Percentiles rank a stretch among this genome's conserved stretches.
Evolutionary conservation across 371 early-diverging fungal species (phyloP).

Genomic region (Mortierella sp.): DNA sequence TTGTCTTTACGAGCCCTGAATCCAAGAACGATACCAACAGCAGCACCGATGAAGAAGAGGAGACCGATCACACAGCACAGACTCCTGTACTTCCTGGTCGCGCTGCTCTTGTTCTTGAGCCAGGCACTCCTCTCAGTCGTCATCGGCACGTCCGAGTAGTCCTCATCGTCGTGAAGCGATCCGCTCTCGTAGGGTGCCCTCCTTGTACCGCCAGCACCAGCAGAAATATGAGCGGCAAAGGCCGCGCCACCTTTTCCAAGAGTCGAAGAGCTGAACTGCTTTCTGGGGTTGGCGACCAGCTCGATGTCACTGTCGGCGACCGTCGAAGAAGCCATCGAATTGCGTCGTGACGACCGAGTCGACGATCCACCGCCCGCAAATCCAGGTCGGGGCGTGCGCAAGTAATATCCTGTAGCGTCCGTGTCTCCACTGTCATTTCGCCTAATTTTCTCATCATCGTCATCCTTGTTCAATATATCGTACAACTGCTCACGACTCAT

Average conservation of each 20-base stretch:
- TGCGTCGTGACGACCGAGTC: constrained; percentile 28
- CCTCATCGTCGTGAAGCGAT: background rate
- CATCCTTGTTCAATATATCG: constrained; percentile 34
- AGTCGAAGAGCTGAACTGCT: background rate
- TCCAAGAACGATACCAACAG: constrained; percentile 36
- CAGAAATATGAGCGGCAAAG: background rate
- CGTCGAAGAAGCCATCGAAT: constrained; percentile 16
- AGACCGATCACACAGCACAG: constrained; percentile 35
- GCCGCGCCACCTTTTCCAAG: background rate
- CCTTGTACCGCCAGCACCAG: background rate
- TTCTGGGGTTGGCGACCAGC: constrained; percentile 14
- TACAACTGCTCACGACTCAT: constrained; percentile 37
- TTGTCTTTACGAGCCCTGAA: constrained; percentile 37
- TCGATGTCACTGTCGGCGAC: constrained; percentile 27
- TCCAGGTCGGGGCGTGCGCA: constrained; percentile 24
- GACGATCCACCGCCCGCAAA: constrained; percentile 21
- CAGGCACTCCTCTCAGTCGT: constrained; percentile 29
- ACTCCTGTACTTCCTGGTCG: constrained; percentile 40
- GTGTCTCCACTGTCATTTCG: background rate
- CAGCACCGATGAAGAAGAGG: constrained; percentile 22
- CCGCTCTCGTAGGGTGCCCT: background rate
- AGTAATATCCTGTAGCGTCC: background rate
- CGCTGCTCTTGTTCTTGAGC: constrained; percentile 30
- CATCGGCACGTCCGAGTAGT: background rate
- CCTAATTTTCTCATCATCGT: constrained; percentile 11